Conservation (phyloP, 306 rosid genomes). For the Albizia julibrissin region DNA sequence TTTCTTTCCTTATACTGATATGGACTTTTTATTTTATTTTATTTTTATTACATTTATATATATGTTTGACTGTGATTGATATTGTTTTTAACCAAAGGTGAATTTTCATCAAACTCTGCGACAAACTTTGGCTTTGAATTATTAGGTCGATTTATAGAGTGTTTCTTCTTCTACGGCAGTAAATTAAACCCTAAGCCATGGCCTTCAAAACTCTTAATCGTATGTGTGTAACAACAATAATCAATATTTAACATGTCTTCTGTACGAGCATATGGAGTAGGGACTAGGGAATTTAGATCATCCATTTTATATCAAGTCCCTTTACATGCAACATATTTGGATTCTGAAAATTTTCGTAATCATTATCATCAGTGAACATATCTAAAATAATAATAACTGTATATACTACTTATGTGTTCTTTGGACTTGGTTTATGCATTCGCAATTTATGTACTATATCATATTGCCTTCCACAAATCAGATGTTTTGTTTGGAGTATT, state of each 20-base stretch:
- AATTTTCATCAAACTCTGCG: constrained; percentile 21
- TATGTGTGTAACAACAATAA: constrained; percentile 7
- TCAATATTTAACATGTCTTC: not conserved
- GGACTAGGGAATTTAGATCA: constrained; percentile 26
- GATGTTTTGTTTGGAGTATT: not conserved
- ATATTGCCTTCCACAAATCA: constrained; percentile 32
- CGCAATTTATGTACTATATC: not conserved
- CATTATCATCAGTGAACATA: constrained; percentile 13
- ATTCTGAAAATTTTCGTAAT: constrained; percentile 23
- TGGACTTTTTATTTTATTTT: not conserved
- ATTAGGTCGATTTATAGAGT: not conserved
- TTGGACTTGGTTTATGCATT: constrained; percentile 27
- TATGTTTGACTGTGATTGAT: not conserved
- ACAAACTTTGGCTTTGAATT: not conserved
- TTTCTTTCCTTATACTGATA: not conserved
- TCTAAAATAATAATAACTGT: not conserved
- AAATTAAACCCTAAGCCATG: constrained; percentile 45
- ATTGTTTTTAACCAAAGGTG: constrained; percentile 9
- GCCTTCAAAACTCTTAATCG: constrained; percentile 40
- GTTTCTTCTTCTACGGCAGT: constrained; percentile 13
- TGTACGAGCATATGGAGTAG: constrained; percentile 22
- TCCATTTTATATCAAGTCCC: constrained; percentile 27
- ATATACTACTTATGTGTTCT: not conserved
- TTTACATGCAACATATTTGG: constrained; percentile 37
- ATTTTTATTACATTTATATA: not conserved